Conservation (phyloP, 2,329 filamentous ascomycete species). For the Colletotrichum nymphaeae region DNA sequence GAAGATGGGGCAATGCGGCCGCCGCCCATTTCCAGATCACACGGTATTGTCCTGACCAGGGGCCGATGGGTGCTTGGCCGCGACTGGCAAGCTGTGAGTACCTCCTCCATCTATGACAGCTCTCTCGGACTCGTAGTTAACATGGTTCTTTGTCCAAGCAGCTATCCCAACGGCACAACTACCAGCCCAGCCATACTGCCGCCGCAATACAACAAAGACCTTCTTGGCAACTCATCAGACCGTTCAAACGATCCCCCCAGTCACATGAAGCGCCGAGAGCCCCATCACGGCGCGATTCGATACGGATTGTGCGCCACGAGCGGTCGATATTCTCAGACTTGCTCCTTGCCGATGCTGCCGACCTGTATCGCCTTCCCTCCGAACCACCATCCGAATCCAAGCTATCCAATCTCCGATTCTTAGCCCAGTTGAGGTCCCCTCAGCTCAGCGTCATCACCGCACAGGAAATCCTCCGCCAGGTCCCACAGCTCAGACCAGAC, state of each 20-base stretch:
- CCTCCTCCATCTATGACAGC: not conserved
- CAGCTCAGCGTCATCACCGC: slow-evolving; percentile 20
- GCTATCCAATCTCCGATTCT: not conserved
- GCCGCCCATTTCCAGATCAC: slow-evolving; percentile 23
- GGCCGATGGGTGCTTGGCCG: slow-evolving; percentile 13
- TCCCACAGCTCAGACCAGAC: not conserved
- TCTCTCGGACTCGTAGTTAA: slow-evolving; percentile 1
- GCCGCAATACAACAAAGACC: not conserved
- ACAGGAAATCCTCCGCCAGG: slow-evolving; percentile 19
- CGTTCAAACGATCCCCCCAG: not conserved
- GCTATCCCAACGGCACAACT: slow-evolving; percentile 1
- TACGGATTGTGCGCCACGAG: not conserved
- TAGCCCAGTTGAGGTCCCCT: not conserved
- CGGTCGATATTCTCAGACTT: not conserved
- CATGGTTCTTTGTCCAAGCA: not conserved
- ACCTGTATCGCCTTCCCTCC: slow-evolving; percentile 1
- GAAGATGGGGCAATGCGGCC: slow-evolving; percentile 37
- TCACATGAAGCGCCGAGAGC: not conserved
- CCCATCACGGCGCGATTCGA: not conserved
- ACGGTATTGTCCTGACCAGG: slow-evolving; percentile 25
- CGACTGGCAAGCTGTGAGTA: slow-evolving; percentile 3
- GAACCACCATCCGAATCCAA: not conserved
- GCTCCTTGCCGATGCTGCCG: slow-evolving; percentile 9
- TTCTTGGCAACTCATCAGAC: not conserved
- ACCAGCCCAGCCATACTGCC: not conserved